These are phyloP conservation scores for Malus domestica DNA, from an alignment of 306 rosid species.

Conservation along the genomic window ASM211411v1 NC_041805.1:577501-578000, in stretches of 20 bases:
- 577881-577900: conserved; percentile 59
- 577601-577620: conserved; percentile 65
- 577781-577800: conserved; percentile 33
- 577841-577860: conserved; percentile 63
- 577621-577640: conserved; percentile 80
- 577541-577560: conserved; percentile 93
- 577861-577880: conserved; percentile 58
- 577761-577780: conserved; percentile 47
- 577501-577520: conserved; percentile 95
- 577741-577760: conserved; percentile 59
- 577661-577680: conserved; percentile 63
- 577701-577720: conserved; percentile 53
- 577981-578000: conserved; percentile 42
- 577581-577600: conserved; percentile 90
- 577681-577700: conserved; percentile 58
- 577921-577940: conserved; percentile 54
- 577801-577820: conserved; percentile 56
- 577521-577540: conserved; percentile 74
- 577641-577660: conserved; percentile 81
- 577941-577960: conserved; percentile 48
- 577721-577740: conserved; percentile 72
- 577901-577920: conserved; percentile 87
- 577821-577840: conserved; percentile 78
- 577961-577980: conserved; percentile 64
- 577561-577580: conserved; percentile 64